Evolutionary conservation across 2,329 filamentous ascomycete species (phyloP), one percentile per base, ranked within the genome.

Genomic region (Chaetomium sp.): DNA sequence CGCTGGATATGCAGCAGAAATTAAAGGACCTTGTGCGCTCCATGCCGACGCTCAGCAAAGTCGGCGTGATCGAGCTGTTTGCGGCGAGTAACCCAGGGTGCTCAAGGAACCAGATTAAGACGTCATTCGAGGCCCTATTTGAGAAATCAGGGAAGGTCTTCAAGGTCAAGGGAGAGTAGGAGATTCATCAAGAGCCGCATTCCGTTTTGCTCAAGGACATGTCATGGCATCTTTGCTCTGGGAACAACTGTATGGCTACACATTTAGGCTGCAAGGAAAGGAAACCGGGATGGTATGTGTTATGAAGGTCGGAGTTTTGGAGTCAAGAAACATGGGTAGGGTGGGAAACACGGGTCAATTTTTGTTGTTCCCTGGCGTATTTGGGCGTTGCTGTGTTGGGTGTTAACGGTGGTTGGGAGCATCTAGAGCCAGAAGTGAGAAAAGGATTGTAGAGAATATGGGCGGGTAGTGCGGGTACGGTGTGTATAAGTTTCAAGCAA

Each of bases 51-150:
- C 74, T 90, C 49, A 88, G 82, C 41, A 94, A 94, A 71, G 71
- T 84, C 1, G 89, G 87, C 6, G 72, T 94, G 62, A 77, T 89
- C 7, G 89, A 92, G 69, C 78, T 87, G 5, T 70, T 95, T 58
- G 89, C 90, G 70, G 85, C 87, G 66, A 78, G 82, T 62, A 90
- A 92, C 62, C 82, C 85, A 1, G 85, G 85, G 59, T 79, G 85
- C 46, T 81, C 85, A 1, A 89, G 86, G 64, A 81, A 83, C 19
- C 80, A 84, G 32, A 83, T 95, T 62, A 87, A 84, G 65, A 80
- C 83, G 52, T 91, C 88, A 0, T 72, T 94, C 19, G 83, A 83
- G 58, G 71, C 72, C 8, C 74, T 88, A 52, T 89, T 89, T 78
- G 58, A 77, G 76, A 65, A 86, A 78, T 61, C 80, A 75, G 70